Evolutionary conservation across 768 basidiomycete genomes (phyloP).

Genomic region (Mycena haematopus): DNA sequence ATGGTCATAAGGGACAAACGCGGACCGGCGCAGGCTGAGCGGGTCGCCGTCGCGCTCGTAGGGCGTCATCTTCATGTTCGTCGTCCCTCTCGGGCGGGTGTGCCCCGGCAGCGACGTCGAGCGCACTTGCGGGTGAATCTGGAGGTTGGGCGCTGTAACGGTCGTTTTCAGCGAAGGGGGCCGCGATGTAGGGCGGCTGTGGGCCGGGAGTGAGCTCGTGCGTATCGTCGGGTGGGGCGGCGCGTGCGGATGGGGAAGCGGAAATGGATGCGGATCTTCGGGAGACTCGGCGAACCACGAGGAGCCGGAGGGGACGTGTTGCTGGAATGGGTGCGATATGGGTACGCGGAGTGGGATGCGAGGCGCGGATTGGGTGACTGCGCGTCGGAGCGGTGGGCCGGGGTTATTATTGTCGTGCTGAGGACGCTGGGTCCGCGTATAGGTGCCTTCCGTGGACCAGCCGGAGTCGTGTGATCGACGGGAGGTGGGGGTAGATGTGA

Average conservation of each 20-base stretch:
- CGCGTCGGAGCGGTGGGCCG: slow-evolving; percentile 3
- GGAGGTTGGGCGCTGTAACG: not conserved
- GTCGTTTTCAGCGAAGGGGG: not conserved
- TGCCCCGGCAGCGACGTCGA: not conserved
- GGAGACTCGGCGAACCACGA: not conserved
- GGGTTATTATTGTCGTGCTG: slow-evolving; percentile 4
- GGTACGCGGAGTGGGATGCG: slow-evolving; percentile 18
- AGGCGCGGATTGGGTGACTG: slow-evolving; percentile 1
- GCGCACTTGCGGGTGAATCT: not conserved
- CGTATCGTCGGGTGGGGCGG: not conserved
- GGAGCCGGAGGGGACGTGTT: not conserved
- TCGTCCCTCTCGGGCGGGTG: not conserved
- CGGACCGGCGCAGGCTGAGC: slow-evolving; percentile 19
- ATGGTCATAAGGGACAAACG: slow-evolving; percentile 14
- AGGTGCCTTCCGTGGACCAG: slow-evolving; percentile 24
- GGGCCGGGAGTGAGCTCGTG: not conserved
- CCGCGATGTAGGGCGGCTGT: not conserved
- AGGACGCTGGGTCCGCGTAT: slow-evolving; percentile 11
- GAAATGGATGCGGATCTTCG: not conserved
- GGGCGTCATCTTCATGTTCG: slow-evolving; percentile 12
- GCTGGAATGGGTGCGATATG: slow-evolving; percentile 11
- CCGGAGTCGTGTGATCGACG: slow-evolving; percentile 22
- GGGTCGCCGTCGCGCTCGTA: slow-evolving; percentile 21
- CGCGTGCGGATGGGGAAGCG: not conserved
- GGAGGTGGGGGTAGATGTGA: slow-evolving; percentile 2